Evolutionary conservation across 352 stramenopile species (phyloP).

Genomic region (Pythium brassicae): DNA sequence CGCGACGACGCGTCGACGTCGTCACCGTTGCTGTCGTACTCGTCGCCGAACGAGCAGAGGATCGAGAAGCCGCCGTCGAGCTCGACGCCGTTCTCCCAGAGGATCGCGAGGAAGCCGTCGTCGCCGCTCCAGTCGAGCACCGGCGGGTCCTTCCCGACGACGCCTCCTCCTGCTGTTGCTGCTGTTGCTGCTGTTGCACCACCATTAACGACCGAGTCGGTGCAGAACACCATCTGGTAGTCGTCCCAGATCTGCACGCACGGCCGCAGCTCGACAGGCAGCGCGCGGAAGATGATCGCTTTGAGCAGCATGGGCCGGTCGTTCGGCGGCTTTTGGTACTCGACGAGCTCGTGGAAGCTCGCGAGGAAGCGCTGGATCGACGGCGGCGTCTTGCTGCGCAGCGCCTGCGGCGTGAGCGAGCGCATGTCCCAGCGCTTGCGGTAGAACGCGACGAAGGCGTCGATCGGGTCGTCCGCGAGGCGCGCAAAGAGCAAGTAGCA

Average conservation of each 20-base stretch:
- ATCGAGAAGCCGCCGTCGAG: constrained; percentile 81
- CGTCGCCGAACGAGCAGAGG: constrained; percentile 78
- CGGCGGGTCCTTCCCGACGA: constrained; percentile 21
- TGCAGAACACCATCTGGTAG: constrained; percentile 67
- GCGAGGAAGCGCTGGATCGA: constrained; percentile 73
- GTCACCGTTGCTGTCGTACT: constrained; percentile 51
- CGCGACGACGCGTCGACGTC: constrained; percentile 54
- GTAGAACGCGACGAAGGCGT: constrained; percentile 93
- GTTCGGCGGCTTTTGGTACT: constrained; percentile 48
- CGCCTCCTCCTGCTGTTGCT: neutral
- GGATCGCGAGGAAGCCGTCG: constrained; percentile 72
- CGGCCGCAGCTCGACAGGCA: constrained; percentile 70
- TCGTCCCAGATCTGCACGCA: constrained; percentile 86
- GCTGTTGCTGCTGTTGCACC: no score
- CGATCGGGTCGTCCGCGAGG: constrained; percentile 56
- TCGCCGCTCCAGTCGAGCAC: constrained; percentile 79
- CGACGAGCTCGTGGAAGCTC: constrained; percentile 59
- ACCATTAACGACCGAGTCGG: constrained; percentile 15
- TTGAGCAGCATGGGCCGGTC: constrained; percentile 70
- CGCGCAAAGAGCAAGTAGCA: constrained; percentile 91
- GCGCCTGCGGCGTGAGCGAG: constrained; percentile 49
- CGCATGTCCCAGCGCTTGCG: constrained; percentile 73
- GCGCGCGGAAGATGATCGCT: constrained; percentile 62
- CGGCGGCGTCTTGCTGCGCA: constrained; percentile 64
- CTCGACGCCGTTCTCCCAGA: constrained; percentile 75